A percentile compares a stretch with the other conserved stretches of the same genome.
Conservation (phyloP, 192 early-diverging fungal genomes). For the Backusella tarrabulga region DNA sequence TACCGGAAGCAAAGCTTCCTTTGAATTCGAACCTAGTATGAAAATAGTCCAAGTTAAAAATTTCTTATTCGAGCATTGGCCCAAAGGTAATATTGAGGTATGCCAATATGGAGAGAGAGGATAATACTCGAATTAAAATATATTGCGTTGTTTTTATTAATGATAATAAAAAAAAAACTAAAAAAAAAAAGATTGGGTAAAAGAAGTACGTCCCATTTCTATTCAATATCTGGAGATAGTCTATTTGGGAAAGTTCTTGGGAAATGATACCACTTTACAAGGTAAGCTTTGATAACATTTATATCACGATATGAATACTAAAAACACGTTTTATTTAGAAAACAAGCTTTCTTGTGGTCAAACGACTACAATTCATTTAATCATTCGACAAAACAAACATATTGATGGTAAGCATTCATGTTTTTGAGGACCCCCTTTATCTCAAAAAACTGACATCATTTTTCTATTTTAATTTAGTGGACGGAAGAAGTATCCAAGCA, state of each 20-base stretch:
- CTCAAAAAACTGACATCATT: neutral
- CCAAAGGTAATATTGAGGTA: conserved; percentile 7
- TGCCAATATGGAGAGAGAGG: neutral
- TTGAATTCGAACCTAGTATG: neutral
- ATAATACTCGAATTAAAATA: neutral
- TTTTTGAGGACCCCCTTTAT: neutral
- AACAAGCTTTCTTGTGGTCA: conserved; percentile 3
- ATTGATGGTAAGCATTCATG: neutral
- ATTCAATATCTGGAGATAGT: conserved; percentile 1
- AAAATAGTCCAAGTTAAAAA: neutral
- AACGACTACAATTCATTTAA: neutral
- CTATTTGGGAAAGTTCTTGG: neutral
- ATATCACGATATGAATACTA: neutral
- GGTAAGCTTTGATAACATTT: neutral
- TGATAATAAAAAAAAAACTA: neutral
- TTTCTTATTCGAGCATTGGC: neutral
- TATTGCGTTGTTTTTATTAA: neutral
- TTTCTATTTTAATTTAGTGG: neutral
- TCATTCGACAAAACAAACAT: neutral
- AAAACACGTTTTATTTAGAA: neutral
- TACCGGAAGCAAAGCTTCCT: neutral
- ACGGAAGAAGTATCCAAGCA: neutral
- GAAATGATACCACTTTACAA: conserved; percentile 1
- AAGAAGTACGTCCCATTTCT: neutral
- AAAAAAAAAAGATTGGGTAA: neutral